These are phyloP conservation scores for Colletotrichum sidae DNA, from an alignment of 2,329 filamentous ascomycete genomes.

Conservation along the genomic window DNA sequence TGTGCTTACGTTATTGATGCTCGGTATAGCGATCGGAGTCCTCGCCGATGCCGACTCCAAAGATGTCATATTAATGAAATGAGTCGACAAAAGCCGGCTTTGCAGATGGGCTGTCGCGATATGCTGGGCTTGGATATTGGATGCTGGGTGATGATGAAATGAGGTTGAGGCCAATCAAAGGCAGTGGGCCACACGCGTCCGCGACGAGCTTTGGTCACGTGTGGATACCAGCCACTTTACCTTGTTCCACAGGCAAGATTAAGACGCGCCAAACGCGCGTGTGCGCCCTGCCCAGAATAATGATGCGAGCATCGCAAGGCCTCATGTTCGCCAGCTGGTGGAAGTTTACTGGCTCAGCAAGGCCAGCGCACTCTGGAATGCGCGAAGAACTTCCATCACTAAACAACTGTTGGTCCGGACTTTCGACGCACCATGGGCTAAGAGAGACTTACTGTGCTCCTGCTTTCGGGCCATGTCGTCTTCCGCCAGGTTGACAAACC, in stretches of 20 bases:
- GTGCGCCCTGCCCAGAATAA: background rate
- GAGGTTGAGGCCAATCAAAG: constrained; percentile 6
- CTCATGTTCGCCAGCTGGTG: background rate
- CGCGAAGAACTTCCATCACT: constrained; percentile 69
- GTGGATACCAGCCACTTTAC: constrained; percentile 18
- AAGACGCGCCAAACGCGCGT: constrained; percentile 15
- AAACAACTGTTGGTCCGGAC: constrained; percentile 37
- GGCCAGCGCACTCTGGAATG: constrained; percentile 71
- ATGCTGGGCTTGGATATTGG: background rate
- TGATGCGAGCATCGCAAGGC: background rate
- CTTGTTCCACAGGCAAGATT: constrained; percentile 8
- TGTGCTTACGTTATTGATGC: constrained; percentile 30
- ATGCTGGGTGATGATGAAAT: constrained; percentile 8
- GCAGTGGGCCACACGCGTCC: constrained; percentile 19
- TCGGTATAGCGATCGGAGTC: constrained; percentile 16
- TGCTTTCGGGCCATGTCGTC: constrained; percentile 78
- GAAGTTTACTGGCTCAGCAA: constrained; percentile 54
- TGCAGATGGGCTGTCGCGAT: background rate
- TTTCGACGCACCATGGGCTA: background rate
- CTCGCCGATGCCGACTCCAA: background rate
- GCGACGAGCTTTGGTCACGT: constrained; percentile 35
- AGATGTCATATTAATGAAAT: constrained; percentile 7
- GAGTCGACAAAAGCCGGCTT: background rate
- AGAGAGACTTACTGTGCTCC: constrained; percentile 75
- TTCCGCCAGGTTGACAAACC: constrained; percentile 81